Evolutionary conservation across 441 rosid genomes (phyloP).

Genomic region (Brassica hybrid): DNA sequence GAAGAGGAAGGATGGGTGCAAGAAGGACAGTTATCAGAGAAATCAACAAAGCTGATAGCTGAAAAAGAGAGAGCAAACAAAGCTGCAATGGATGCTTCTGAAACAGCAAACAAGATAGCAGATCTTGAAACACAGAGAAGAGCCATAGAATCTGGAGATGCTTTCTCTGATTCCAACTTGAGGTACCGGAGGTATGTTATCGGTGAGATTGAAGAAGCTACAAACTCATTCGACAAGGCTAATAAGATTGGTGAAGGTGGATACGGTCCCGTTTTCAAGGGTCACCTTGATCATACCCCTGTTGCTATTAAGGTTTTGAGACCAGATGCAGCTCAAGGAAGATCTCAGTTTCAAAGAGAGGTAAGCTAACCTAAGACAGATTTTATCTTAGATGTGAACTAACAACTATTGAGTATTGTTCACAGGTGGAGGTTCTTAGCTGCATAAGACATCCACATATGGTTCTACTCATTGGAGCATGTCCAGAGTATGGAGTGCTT

Average conservation of each 20-base stretch:
- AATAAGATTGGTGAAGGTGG: conserved; percentile 76
- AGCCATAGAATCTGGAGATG: conserved; percentile 33
- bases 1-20: conserved; percentile 53
- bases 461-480: conserved; percentile 80
- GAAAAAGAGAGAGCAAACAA: conserved; percentile 55
- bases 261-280: conserved; percentile 67
- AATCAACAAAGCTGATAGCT: conserved; percentile 46
- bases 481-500: conserved; percentile 71
- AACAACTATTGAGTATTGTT: conserved; percentile 8
- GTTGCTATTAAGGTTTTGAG: conserved; percentile 70
- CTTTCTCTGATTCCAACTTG: conserved; percentile 24
- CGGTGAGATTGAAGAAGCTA: conserved; percentile 65
- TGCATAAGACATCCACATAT: conserved; percentile 78
- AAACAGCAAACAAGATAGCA: conserved; percentile 52
- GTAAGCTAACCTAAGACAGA: conserved; percentile 34
- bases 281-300: conserved; percentile 65
- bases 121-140: conserved; percentile 56
- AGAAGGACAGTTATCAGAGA: conserved; percentile 54
- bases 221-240: conserved; percentile 47
- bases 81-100: conserved; percentile 61
- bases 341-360: conserved; percentile 71
- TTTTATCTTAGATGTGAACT: neutral
- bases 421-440: conserved; percentile 73
- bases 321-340: conserved; percentile 79
- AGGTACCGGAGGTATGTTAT: conserved; percentile 60